Percentiles rank a stretch among this genome's conserved stretches.
Conservation (phyloP, 768 basidiomycete genomes). For the Gloeophyllum trabeum region DNA sequence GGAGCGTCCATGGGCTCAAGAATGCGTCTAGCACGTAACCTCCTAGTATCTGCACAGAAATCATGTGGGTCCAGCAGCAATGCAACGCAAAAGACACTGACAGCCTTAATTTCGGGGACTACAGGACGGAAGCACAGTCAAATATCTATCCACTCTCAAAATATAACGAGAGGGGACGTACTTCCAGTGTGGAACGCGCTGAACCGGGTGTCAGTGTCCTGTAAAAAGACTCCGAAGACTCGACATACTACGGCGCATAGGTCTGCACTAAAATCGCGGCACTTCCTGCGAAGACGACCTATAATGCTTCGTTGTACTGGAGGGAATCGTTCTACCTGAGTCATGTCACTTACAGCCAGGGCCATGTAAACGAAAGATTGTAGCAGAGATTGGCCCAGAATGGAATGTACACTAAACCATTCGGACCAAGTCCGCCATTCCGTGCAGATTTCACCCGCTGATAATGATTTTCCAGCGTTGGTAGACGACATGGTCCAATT, state of each 20-base stretch:
- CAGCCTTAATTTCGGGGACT: constrained; percentile 78
- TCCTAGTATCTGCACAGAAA: constrained; percentile 45
- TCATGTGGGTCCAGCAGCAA: background rate
- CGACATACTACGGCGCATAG: constrained; percentile 61
- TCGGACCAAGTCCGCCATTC: constrained; percentile 66
- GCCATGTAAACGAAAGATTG: constrained; percentile 56
- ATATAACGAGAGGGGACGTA: constrained; percentile 24
- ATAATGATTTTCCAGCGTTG: background rate
- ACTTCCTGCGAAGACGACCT: constrained; percentile 54
- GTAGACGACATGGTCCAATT: background rate
- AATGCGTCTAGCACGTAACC: constrained; percentile 85
- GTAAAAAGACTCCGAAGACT: background rate
- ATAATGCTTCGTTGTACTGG: constrained; percentile 2
- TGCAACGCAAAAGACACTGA: constrained; percentile 17
- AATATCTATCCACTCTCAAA: background rate
- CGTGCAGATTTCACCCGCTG: constrained; percentile 56
- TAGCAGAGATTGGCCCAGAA: constrained; percentile 49
- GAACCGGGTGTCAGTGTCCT: background rate
- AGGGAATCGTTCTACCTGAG: background rate
- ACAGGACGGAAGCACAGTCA: background rate
- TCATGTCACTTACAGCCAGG: constrained; percentile 45
- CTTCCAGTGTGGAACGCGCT: constrained; percentile 78
- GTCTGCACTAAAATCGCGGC: constrained; percentile 51
- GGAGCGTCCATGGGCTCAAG: constrained; percentile 75
- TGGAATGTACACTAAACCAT: constrained; percentile 37